A percentile compares a stretch with the other conserved stretches of the same genome.
Evolutionary conservation across 2,329 filamentous ascomycete genomes (phyloP).

Genomic region (Ceratocystis albifundus): DNA sequence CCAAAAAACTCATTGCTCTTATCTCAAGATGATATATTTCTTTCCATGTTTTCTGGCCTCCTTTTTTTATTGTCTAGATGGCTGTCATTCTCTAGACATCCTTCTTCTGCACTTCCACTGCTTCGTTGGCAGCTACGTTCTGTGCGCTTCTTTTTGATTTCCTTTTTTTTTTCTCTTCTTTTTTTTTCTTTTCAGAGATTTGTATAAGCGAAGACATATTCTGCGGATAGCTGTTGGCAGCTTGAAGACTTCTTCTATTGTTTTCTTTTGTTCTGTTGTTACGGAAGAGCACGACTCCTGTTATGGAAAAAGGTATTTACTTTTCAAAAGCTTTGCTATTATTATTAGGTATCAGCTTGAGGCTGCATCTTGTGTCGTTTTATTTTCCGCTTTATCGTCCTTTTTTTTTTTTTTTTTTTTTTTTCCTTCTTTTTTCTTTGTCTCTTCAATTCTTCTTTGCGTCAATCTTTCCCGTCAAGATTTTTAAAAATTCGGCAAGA

Average conservation of each 20-base stretch:
- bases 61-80: conserved; percentile 1
- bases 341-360: conserved; percentile 3
- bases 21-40: neutral
- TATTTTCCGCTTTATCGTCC: conserved; percentile 9
- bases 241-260: neutral
- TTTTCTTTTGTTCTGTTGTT: neutral
- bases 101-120: neutral
- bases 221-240: neutral
- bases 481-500: too few species aligned
- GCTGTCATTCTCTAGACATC: neutral
- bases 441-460: conserved; percentile 16
- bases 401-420: conserved; percentile 10
- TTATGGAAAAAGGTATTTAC: conserved; percentile 3
- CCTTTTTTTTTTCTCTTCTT: neutral
- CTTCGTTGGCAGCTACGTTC: neutral
- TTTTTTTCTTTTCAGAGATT: neutral
- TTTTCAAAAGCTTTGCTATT: conserved; percentile 12
- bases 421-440: neutral
- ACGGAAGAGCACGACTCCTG: conserved; percentile 11
- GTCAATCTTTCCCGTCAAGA: neutral
- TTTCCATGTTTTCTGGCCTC: neutral
- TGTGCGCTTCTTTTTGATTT: neutral
- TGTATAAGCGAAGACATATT: conserved; percentile 9
- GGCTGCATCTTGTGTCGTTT: conserved; percentile 8
- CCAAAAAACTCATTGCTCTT: neutral